Evolutionary conservation across 768 basidiomycete genomes (phyloP).

Genomic region (Rhodotorula kratochvilovae): DNA sequence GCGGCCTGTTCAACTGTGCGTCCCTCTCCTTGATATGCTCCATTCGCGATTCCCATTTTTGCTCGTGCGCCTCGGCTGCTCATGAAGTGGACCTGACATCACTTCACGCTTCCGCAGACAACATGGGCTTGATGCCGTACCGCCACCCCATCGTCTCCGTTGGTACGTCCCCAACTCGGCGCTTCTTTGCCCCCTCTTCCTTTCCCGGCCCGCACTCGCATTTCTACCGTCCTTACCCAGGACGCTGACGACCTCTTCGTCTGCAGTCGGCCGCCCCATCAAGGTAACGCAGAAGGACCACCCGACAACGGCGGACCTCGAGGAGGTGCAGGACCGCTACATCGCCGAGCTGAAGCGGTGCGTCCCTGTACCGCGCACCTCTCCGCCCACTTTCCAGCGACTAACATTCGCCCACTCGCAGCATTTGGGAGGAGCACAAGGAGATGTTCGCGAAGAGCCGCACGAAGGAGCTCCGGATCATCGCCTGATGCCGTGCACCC

Average conservation of each 20-base stretch:
- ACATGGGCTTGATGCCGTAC: constrained; percentile 91
- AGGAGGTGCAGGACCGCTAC: constrained; percentile 72
- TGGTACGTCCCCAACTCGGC: constrained; percentile 65
- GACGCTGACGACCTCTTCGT: neutral
- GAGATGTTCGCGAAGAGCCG: constrained; percentile 35
- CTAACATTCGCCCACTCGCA: neutral
- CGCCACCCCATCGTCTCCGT: constrained; percentile 92
- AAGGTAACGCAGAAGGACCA: constrained; percentile 69
- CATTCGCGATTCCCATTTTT: too few species aligned
- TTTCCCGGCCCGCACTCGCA: too few species aligned
- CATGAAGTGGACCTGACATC: neutral
- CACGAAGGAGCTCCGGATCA: constrained; percentile 32
- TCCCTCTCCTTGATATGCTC: too few species aligned
- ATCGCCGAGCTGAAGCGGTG: constrained; percentile 68
- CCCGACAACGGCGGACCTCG: constrained; percentile 75
- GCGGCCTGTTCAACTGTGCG: constrained; percentile 89
- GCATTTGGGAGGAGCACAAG: constrained; percentile 39
- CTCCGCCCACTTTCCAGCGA: too few species aligned
- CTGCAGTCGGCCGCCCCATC: constrained; percentile 80
- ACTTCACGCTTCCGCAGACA: constrained; percentile 57
- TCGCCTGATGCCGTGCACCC: constrained; percentile 31
- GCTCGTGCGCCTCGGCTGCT: too few species aligned
- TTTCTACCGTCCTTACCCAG: too few species aligned
- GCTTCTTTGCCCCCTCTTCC: neutral
- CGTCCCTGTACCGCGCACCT: neutral